Base-by-base conservation (phyloP, 768 basidiomycete species). In the Agaricus subrufescens region DNA sequence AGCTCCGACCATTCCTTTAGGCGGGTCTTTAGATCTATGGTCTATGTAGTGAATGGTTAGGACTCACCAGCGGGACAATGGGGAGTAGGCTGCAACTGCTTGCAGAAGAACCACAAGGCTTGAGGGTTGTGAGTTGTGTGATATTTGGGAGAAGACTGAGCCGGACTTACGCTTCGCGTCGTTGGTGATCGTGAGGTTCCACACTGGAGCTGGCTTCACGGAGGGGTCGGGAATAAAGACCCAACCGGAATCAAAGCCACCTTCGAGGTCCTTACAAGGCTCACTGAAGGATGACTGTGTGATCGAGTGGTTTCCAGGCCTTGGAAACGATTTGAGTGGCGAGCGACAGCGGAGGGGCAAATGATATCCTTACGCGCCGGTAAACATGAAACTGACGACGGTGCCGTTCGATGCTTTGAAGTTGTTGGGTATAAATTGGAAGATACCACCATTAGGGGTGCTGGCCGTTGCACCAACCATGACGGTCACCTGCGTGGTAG, bases 91-190 rank as follows among this genome's bases (percentile, higher is more conserved):
- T 50, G 2, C 11, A 73, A 64, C 63, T 79, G 79, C 58, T 80
- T 79, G 72, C 83, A 84, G 75, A 71, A 83, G 74, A 82, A 82
- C 78, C 79, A 84, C 45, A 83, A 73, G 3, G 81, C 81, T 71
- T 42, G 5, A 23, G 29, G 48, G n/a, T 10, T 8, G 9, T 44
- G 27, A 48, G 58, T 27, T 59, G 54, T 61, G 65, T 67, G 25
- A 61, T 57, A 52, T 60, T 70, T 56, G 15, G 15, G 10, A 3
- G 10, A 63, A 11, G n/a, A 38, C 58, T 62, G 15, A 25, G 31
- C 12, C 25, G 29, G 31, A 67, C 78, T 60, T 54, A 81, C 81
- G 81, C 55, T 66, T 69, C 4, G 67, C 52, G 57, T 69, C 74
- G 58, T 83, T 63, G 0, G 78, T 78, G 57, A 85, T 73, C 3